Evolutionary conservation across 2,329 filamentous ascomycete genomes (phyloP).

Genomic region (Microdochium paspali): DNA sequence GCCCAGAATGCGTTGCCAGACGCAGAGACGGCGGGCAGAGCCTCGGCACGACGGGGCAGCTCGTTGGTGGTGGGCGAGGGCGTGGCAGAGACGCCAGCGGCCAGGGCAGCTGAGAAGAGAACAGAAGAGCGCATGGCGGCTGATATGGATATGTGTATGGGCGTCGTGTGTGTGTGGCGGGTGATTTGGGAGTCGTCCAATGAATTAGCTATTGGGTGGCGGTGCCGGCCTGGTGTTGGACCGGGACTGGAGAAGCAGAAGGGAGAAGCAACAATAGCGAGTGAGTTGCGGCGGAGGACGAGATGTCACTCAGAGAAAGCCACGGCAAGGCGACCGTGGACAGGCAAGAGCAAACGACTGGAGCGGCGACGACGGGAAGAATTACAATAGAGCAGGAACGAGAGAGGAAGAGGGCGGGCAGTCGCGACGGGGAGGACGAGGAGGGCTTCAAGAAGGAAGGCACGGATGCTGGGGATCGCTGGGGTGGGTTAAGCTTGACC

Average conservation of each 20-base stretch:
- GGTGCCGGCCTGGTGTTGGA: slow-evolving; percentile 1
- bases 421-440: not conserved
- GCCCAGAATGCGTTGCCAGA: slow-evolving; percentile 52
- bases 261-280: slow-evolving; percentile 16
- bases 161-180: too few relatives aligned
- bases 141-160: slow-evolving; percentile 7
- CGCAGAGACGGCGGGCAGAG: slow-evolving; percentile 38
- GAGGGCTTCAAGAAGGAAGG: not conserved
- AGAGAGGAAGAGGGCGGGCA: not conserved
- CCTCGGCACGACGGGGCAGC: slow-evolving; percentile 38
- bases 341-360: too few relatives aligned
- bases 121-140: slow-evolving; percentile 38
- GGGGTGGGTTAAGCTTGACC: not conserved
- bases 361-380: too few relatives aligned
- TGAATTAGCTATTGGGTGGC: slow-evolving; percentile 1
- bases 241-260: slow-evolving; percentile 6
- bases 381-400: not conserved
- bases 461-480: not conserved
- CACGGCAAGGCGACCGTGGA: too few relatives aligned
- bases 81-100: slow-evolving; percentile 33
- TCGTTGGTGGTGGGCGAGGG: slow-evolving; percentile 40
- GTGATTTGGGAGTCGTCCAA: not conserved
- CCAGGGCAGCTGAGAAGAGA: slow-evolving; percentile 38
- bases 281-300: slow-evolving; percentile 13
- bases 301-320: too few relatives aligned